Evolutionary conservation across 768 basidiomycete species (phyloP).

Genomic region (Trichaptum fuscoviolaceum): DNA sequence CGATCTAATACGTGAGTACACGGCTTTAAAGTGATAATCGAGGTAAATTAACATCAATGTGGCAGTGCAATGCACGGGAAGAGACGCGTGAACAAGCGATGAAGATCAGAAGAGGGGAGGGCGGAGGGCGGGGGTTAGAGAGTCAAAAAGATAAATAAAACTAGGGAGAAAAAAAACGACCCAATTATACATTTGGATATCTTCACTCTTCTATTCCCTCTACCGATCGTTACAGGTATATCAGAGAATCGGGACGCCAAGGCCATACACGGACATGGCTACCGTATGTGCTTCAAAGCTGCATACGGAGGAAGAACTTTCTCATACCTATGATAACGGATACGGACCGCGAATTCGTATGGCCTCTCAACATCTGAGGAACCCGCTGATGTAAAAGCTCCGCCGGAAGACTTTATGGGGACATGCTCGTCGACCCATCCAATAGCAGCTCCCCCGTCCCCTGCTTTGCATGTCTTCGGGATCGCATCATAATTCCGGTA

Average conservation of each 20-base stretch:
- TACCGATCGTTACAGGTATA: too few species aligned
- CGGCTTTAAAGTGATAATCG: background rate
- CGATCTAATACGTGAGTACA: background rate
- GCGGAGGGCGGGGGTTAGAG: too few species aligned
- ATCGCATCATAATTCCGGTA: background rate
- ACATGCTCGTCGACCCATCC: background rate
- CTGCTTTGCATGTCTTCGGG: background rate
- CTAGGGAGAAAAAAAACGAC: too few species aligned
- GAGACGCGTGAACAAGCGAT: background rate
- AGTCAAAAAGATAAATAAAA: too few species aligned
- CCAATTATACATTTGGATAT: too few species aligned
- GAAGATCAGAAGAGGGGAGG: background rate
- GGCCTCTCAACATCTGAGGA: background rate
- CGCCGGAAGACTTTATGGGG: background rate
- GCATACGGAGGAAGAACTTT: background rate
- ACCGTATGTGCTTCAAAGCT: background rate
- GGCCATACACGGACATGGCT: background rate
- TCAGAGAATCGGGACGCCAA: background rate
- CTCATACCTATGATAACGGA: background rate
- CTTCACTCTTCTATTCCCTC: too few species aligned
- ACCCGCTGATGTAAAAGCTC: background rate
- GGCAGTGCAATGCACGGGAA: background rate
- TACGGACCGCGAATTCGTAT: background rate
- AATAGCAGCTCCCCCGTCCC: background rate
- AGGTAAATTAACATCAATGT: background rate